Conservation (phyloP, 345 rosid species). For the Aegle marmelos region DNA sequence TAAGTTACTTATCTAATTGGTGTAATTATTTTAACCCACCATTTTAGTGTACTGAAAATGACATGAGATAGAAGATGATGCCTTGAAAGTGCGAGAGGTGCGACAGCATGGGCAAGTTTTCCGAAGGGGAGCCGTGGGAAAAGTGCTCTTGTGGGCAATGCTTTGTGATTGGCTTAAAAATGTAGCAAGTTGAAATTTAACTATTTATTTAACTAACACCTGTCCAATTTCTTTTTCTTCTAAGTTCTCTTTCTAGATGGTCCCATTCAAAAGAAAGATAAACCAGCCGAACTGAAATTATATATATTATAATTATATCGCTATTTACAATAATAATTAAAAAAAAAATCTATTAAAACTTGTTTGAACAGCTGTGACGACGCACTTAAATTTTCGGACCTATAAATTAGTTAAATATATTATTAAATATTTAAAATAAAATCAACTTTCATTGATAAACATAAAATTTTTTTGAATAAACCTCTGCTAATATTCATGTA, state of each 20-base stretch:
- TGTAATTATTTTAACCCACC: not conserved
- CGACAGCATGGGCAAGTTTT: not conserved
- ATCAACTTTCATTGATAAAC: too few species aligned
- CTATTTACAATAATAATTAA: too few species aligned
- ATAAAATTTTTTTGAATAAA: too few species aligned
- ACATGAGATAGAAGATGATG: not conserved
- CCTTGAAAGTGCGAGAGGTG: not conserved
- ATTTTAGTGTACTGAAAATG: not conserved
- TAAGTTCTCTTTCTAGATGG: not conserved
- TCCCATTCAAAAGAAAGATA: not conserved
- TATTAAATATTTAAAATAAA: too few species aligned
- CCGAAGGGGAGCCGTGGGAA: not conserved
- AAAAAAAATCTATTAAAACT: too few species aligned
- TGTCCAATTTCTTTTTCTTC: too few species aligned
- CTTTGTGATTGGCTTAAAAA: not conserved
- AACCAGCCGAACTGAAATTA: not conserved
- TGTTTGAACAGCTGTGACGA: too few species aligned
- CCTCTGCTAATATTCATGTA: too few species aligned
- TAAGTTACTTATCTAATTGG: too few species aligned
- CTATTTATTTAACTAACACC: not conserved
- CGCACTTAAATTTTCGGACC: too few species aligned
- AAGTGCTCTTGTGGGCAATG: not conserved
- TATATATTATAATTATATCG: too few species aligned
- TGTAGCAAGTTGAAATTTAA: not conserved
- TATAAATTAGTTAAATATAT: too few species aligned